Evolutionary conservation across 345 rosid genomes (phyloP).

Genomic region (Erucastrum elatum): DNA sequence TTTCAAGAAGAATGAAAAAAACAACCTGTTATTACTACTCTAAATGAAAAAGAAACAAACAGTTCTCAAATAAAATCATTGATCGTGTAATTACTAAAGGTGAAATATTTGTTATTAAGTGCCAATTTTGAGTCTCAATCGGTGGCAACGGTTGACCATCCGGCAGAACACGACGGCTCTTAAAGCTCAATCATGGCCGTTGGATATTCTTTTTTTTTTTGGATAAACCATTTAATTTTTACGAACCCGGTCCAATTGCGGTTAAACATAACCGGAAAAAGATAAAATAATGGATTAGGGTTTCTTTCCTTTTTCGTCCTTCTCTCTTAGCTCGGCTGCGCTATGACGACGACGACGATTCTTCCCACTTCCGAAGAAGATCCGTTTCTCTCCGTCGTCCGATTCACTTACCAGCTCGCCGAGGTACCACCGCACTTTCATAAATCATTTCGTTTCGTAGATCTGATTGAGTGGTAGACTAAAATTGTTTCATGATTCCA

Average conservation of each 20-base stretch:
- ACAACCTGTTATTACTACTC: neutral
- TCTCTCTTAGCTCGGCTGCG: neutral
- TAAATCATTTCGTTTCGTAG: neutral
- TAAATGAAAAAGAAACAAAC: neutral
- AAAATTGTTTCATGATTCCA: neutral
- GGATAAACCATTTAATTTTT: neutral
- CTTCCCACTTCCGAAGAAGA: neutral
- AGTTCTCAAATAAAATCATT: neutral
- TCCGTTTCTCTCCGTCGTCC: neutral
- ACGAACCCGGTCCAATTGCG: neutral
- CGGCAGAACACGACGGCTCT: neutral
- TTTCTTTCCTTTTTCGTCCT: neutral
- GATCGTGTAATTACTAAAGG: neutral
- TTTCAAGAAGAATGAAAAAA: neutral
- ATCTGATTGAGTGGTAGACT: neutral
- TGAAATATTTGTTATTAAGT: neutral
- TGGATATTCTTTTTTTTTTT: neutral
- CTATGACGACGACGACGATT: neutral
- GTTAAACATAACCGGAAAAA: neutral
- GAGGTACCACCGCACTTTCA: neutral
- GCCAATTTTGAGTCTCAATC: neutral
- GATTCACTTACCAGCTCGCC: neutral
- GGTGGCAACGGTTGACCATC: neutral
- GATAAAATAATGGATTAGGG: neutral
- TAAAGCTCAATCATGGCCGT: neutral